A percentile compares a stretch with the other conserved stretches of the same genome.
Conservation (phyloP, 768 basidiomycete genomes). For the Kwoniella sp. region DNA sequence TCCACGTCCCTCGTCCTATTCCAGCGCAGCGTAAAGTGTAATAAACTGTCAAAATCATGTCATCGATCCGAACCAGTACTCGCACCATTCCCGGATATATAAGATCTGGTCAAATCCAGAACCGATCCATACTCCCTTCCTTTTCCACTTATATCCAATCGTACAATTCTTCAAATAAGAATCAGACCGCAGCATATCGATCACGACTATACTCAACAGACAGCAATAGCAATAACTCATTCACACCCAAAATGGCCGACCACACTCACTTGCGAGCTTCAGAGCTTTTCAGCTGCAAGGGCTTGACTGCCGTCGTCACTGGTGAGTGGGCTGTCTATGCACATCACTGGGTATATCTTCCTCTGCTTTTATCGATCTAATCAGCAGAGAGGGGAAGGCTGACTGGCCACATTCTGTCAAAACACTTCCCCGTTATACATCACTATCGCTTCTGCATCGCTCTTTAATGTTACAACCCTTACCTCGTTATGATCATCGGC, state of each 20-base stretch:
- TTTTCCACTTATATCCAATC: background rate
- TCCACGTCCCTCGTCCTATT: too few species aligned
- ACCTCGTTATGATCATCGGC: too few species aligned
- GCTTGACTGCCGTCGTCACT: constrained; percentile 43
- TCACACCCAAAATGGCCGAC: constrained; percentile 16
- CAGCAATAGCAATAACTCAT: too few species aligned
- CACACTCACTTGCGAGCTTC: constrained; percentile 38
- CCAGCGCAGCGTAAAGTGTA: too few species aligned
- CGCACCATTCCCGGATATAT: background rate
- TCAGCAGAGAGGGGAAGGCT: too few species aligned
- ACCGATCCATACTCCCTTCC: background rate
- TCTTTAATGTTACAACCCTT: too few species aligned
- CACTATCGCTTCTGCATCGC: background rate
- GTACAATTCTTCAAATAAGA: background rate
- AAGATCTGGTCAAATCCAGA: background rate
- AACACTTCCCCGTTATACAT: background rate
- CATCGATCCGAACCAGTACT: background rate
- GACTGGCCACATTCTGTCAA: too few species aligned
- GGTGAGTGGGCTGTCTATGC: constrained; percentile 29
- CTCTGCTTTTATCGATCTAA: too few species aligned
- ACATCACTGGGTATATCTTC: too few species aligned
- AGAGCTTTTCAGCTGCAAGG: constrained; percentile 41
- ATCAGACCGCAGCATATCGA: too few species aligned
- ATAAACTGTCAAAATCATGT: background rate
- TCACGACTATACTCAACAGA: too few species aligned